Percentiles rank a stretch among this genome's conserved stretches.
These are phyloP conservation scores for Tricholoma sp. DNA, from an alignment of 768 basidiomycete genomes.

Conservation along the genomic window DNA sequence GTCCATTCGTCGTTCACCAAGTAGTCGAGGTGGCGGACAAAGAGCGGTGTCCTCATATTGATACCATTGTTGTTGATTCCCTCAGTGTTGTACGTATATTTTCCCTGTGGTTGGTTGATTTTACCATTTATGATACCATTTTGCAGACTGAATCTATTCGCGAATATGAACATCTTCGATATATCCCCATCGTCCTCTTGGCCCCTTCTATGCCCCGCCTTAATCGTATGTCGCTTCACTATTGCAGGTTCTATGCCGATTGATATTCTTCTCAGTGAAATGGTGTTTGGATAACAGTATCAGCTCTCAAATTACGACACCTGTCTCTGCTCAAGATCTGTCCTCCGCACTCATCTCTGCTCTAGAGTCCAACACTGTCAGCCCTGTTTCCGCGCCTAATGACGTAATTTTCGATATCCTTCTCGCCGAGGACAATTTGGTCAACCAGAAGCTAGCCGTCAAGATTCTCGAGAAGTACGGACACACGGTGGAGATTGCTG, in stretches of 20 bases:
- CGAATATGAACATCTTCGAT: conserved; percentile 90
- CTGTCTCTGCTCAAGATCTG: conserved; percentile 83
- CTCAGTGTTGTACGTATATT: background rate
- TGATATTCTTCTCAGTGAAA: conserved; percentile 56
- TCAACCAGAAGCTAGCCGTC: conserved; percentile 93
- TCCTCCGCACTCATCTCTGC: conserved; percentile 91
- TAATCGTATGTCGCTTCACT: conserved; percentile 50
- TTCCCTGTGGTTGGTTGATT: background rate
- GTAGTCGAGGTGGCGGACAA: conserved; percentile 81
- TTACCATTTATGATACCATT: background rate
- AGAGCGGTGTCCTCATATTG: conserved; percentile 81
- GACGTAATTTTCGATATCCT: conserved; percentile 89
- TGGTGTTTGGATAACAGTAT: conserved; percentile 97
- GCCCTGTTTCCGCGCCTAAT: conserved; percentile 79
- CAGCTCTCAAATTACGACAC: conserved; percentile 90
- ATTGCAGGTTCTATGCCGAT: background rate
- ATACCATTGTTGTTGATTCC: conserved; percentile 94
- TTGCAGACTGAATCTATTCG: conserved; percentile 81
- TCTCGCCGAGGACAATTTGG: conserved; percentile 94
- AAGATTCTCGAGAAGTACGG: conserved; percentile 97
- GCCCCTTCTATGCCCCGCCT: conserved; percentile 73
- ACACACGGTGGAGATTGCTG: conserved; percentile 93
- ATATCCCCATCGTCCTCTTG: conserved; percentile 92
- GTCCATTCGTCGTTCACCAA: conserved; percentile 69
- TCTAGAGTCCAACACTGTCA: conserved; percentile 90